These are phyloP conservation scores for Chalaropsis thielavioides DNA, from an alignment of 2,329 filamentous ascomycete genomes.

Conservation along the genomic window DNA sequence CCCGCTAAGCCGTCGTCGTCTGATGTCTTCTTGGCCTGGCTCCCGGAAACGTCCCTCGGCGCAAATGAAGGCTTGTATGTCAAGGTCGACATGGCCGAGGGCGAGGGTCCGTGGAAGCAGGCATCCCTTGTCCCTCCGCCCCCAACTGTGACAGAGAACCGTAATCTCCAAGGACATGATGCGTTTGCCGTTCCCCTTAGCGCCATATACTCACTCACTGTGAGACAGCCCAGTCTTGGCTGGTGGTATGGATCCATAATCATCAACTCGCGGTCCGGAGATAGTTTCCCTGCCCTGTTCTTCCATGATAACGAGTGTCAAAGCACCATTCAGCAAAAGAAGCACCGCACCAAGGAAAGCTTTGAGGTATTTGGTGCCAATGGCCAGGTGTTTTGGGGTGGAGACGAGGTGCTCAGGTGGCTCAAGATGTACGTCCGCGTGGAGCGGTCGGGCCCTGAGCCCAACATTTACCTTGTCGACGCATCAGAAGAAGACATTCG, in stretches of 20 bases:
- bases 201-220: slow-evolving; percentile 77
- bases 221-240: slow-evolving; percentile 81
- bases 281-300: slow-evolving; percentile 89
- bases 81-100: slow-evolving; percentile 81
- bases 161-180: slow-evolving; percentile 51
- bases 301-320: slow-evolving; percentile 97
- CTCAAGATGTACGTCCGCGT: slow-evolving; percentile 69
- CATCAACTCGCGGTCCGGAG: slow-evolving; percentile 78
- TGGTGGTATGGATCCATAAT: slow-evolving; percentile 98
- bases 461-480: slow-evolving; percentile 81
- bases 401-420: slow-evolving; percentile 89
- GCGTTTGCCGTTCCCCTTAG: slow-evolving; percentile 83
- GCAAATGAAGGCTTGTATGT: slow-evolving; percentile 81
- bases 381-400: slow-evolving; percentile 91
- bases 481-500: slow-evolving; percentile 71
- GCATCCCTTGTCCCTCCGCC: slow-evolving; percentile 84
- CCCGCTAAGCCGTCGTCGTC: slow-evolving; percentile 39
- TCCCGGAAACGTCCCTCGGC: slow-evolving; percentile 77
- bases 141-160: slow-evolving; percentile 67
- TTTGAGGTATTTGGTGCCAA: slow-evolving; percentile 83
- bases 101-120: slow-evolving; percentile 66
- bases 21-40: slow-evolving; percentile 78
- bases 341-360: slow-evolving; percentile 63
- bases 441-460: slow-evolving; percentile 72
- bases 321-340: slow-evolving; percentile 87